These are phyloP conservation scores for Dictyostelium purpureum DNA, from an alignment of 78 protist genomes.

Conservation along the genomic window DNA sequence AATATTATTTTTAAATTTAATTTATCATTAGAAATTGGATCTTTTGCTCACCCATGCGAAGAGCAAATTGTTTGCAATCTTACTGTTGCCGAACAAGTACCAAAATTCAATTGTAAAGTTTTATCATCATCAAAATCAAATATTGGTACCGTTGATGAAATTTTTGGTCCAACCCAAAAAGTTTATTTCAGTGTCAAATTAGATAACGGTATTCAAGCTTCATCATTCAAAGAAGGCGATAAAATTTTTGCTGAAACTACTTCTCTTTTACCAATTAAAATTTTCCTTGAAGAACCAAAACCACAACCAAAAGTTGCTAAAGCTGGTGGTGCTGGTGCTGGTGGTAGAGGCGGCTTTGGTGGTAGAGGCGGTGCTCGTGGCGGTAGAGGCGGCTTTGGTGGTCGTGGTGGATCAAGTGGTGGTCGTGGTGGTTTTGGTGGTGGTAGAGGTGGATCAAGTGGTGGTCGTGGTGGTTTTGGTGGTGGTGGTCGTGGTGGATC, in stretches of 20 bases:
- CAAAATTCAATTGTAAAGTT: constrained; percentile 73
- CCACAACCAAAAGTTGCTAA: constrained; percentile 30
- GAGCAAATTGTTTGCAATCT: constrained; percentile 63
- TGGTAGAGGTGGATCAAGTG: neutral
- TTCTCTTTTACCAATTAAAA: constrained; percentile 31
- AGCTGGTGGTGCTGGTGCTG: neutral
- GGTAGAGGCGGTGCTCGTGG: neutral
- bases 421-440: constrained; percentile 33
- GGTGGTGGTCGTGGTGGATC: neutral
- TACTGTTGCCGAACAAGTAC: constrained; percentile 41
- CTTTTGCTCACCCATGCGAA: constrained; percentile 57
- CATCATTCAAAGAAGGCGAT: constrained; percentile 66
- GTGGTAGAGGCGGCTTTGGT: neutral
- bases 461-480: constrained; percentile 19
- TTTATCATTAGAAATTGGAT: constrained; percentile 59
- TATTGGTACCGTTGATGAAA: constrained; percentile 67
- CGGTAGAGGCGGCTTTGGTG: neutral
- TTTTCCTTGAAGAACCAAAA: constrained; percentile 67
- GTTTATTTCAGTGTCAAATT: constrained; percentile 72
- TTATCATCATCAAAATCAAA: neutral
- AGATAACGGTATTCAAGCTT: constrained; percentile 68
- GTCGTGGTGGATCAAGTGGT: constrained; percentile 8
- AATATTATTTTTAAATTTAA: neutral
- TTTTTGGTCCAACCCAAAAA: constrained; percentile 75
- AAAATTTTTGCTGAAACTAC: constrained; percentile 41